Evolutionary conservation across 257 asterid species (phyloP), one percentile per base, ranked within the genome.

Genomic region (Penstemon eatonii): DNA sequence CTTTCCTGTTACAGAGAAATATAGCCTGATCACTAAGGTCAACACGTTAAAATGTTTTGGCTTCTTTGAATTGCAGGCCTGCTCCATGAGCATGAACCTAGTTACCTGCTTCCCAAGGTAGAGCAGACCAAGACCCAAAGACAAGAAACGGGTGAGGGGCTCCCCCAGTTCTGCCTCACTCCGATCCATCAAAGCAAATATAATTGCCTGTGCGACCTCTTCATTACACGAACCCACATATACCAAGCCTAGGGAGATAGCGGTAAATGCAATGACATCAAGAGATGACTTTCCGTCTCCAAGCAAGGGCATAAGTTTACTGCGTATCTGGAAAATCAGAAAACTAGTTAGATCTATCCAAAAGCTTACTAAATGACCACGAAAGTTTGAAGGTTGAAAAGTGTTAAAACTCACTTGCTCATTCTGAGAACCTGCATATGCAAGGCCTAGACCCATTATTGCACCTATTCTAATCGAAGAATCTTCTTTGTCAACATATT

Each of bases 401-500:
- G 64, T 41, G 58, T 18, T 45, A 63, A 60, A 69, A 59, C 85
- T 68, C 67, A 88, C 99, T 72, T 90, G 90, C 66, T 82, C 96
- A 66, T 86, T 82, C 79, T 87, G 96, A 55, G 98, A 72, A 57
- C 99, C 98, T 4, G 99, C 99, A 79, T 94, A 91, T 61, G 99
- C 98, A 76, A 94, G 92, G 37, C 96, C 99, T 57, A 94, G 81
- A 47, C 99, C 99, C 96, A 94, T 91, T 71, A 94, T 91, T 56
- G 99, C 98, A 72, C 99, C 99, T 60, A 94, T 94, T 75, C 88
- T 85, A 69, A 80, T 78, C 4, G 90, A 82, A 37, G 96, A 60
- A 75, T 89, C 99, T 56, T 89, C 96, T 60, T 77, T 87, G 76
- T 86, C 92, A 1, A 89, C 76, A 73, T 87, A 89, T 12, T 91